A percentile compares a stretch with the other conserved stretches of the same genome.
phyloP scores from a whole-genome alignment of 176 grass and related monocot species.

The Triticum turgidum region DNA sequence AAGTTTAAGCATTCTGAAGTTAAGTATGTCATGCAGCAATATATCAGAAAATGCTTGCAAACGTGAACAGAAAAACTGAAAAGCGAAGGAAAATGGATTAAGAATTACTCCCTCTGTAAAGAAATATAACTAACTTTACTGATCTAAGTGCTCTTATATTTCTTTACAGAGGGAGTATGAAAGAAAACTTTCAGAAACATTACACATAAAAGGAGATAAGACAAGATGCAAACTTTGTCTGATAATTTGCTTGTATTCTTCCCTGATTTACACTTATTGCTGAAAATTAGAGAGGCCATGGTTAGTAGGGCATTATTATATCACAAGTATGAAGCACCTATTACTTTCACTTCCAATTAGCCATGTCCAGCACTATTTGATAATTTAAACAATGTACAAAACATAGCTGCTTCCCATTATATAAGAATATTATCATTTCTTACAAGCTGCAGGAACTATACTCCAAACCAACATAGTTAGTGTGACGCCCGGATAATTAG shows the following conservation, averaged over 20 bases:
- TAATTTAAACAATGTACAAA: constrained; percentile 31
- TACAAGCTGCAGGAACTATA: constrained; percentile 16
- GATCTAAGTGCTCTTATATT: too few relatives aligned
- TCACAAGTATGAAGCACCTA: not conserved
- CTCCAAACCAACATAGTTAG: not conserved
- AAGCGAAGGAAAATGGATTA: too few relatives aligned
- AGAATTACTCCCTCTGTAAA: not conserved
- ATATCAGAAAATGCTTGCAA: too few relatives aligned
- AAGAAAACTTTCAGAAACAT: not conserved
- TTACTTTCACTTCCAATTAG: not conserved
- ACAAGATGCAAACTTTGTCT: not conserved
- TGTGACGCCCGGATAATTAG: too few relatives aligned
- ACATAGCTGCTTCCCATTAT: not conserved
- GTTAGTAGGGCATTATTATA: not conserved
- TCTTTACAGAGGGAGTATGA: not conserved
- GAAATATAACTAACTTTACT: too few relatives aligned
- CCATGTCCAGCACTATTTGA: not conserved
- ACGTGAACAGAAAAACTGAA: too few relatives aligned
- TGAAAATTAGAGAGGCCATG: not conserved
- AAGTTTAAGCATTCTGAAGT: too few relatives aligned
- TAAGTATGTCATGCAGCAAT: too few relatives aligned
- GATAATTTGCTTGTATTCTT: not conserved
- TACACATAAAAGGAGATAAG: not conserved
- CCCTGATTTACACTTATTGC: not conserved
- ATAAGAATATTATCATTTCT: constrained; percentile 13